Evolutionary conservation across 441 rosid species (phyloP).

Genomic region (Pelargonium myrrhifolium): DNA sequence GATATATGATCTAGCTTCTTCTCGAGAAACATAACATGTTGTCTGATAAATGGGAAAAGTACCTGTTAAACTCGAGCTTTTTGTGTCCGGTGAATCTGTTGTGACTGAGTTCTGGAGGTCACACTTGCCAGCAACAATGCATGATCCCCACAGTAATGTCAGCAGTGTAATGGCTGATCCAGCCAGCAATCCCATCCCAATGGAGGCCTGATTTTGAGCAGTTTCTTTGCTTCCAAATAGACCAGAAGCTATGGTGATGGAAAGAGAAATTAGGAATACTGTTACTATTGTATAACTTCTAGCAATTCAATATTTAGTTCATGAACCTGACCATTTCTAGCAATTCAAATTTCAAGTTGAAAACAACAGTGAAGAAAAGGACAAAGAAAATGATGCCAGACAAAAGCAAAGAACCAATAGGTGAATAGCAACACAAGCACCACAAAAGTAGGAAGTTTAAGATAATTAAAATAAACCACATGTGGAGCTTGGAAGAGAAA

Average conservation of each 20-base stretch:
- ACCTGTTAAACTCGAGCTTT: background rate
- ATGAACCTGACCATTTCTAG: too few relatives aligned
- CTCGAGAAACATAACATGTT: background rate
- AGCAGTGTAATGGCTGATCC: background rate
- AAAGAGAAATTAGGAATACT: background rate
- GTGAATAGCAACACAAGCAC: too few relatives aligned
- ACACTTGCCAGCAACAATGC: background rate
- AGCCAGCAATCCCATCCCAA: background rate
- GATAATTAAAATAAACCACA: background rate
- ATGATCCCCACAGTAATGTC: conserved; percentile 1
- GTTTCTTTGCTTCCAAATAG: conserved; percentile 1
- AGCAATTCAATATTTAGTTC: too few relatives aligned
- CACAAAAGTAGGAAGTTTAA: too few relatives aligned
- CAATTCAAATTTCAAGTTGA: too few relatives aligned
- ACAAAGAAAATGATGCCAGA: too few relatives aligned
- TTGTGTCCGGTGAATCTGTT: background rate
- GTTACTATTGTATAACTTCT: too few relatives aligned
- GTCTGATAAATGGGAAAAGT: background rate
- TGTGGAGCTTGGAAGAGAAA: background rate
- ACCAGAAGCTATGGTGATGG: background rate
- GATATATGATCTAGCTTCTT: background rate
- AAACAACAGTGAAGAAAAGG: too few relatives aligned
- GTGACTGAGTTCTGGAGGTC: background rate
- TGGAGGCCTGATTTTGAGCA: background rate
- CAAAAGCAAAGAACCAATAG: too few relatives aligned